Evolutionary conservation across 208 protist genomes (phyloP), one percentile per base, ranked within the genome.

Genomic region (Phytomonas sp.): DNA sequence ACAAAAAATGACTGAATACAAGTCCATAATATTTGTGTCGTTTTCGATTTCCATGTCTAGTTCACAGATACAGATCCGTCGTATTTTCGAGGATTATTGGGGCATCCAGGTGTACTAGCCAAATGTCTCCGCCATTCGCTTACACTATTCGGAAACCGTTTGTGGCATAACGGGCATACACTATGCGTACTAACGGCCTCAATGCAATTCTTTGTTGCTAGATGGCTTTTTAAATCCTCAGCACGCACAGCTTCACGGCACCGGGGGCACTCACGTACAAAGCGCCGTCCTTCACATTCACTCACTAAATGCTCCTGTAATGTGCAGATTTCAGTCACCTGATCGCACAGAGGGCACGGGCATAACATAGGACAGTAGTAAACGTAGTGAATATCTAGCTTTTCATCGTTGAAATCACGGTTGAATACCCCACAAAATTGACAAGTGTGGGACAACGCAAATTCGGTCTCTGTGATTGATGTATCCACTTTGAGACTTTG

Each of bases 331-430:
- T 97, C 89, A 31, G 89, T 96, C 36, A 97, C 88, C 81, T 97
- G 91, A 61, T 93, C 86, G 61, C 93, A 97, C 64, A 96, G 75
- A 32, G 88, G 91, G 68, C 93, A 97, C 15, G 86, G 91, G 70
- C 88, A 95, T 23, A 97, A 83, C 93, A 97, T 96, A 53, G 93
- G 93, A 68, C 93, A 97, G 0, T 75, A 76, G 15, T 85, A 82
- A 43, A 94, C 79, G 63, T 92, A 96, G 80, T 97, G 93, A 62
- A 91, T 74, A 66, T 96, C 89, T 28, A 97, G 64, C 26, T 77
- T 82, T 32, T 85, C 76, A 56, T 91, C 88, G 17, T 75, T 84
- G 70, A 95, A 96, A 40, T 72, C 75, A 7, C 56, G 60, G 73
- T 94, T 82, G 70, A 80, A 91, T 77, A 87, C 78, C 23, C 82